These are phyloP conservation scores for Arbutus unedo DNA, from an alignment of 148 eudicot genomes.

Conservation along the genomic window DNA sequence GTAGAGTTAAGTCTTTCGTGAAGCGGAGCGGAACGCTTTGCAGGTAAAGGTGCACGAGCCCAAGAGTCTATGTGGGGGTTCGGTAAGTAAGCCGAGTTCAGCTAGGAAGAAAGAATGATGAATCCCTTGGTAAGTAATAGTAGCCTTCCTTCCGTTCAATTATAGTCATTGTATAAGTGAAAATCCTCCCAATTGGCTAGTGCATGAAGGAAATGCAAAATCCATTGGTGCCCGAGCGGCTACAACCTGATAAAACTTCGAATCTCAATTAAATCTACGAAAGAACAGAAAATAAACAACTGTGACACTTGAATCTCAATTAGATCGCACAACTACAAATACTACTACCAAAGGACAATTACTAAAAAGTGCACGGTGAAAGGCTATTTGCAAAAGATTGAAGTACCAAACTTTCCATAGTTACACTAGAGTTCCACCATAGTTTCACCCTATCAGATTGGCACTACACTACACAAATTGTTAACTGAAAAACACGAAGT, in stretches of 20 bases:
- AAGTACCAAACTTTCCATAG: neutral
- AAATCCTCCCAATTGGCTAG: neutral
- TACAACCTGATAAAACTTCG: neutral
- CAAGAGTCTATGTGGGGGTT: no score
- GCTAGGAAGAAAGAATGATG: no score
- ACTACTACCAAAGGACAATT: neutral
- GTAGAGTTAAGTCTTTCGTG: no score
- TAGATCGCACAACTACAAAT: neutral
- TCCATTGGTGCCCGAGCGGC: neutral
- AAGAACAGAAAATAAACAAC: neutral
- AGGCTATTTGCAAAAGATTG: neutral
- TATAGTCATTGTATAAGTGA: neutral
- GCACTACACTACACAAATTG: neutral
- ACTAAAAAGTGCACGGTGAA: neutral
- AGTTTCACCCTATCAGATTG: neutral
- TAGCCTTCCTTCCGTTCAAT: no score
- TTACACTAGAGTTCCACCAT: neutral
- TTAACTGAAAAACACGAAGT: no score
- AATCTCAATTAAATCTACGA: no score
- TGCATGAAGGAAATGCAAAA: neutral
- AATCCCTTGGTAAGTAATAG: no score
- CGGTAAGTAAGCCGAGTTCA: no score
- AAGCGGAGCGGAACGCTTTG: no score
- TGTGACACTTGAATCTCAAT: neutral
- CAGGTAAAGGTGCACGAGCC: no score